phyloP scores from a whole-genome alignment of 2,329 filamentous ascomycete genomes.

The Fusarium musae region DNA sequence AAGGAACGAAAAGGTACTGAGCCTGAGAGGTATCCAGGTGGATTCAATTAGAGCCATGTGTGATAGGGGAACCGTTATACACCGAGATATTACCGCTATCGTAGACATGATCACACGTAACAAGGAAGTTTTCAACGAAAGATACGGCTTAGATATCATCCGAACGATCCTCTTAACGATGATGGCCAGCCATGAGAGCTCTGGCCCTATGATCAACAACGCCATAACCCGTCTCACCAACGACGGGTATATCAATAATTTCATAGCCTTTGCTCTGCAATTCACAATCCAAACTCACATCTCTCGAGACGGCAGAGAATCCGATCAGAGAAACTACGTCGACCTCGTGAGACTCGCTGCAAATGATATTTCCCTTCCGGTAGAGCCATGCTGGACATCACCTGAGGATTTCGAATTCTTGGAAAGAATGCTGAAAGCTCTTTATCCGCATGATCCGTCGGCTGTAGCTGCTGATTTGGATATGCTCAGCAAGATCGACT shows the following conservation, averaged over 20 bases:
- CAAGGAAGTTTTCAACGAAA: accelerated
- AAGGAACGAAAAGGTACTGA: accelerated
- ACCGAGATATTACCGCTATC: background rate
- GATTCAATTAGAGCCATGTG: background rate
- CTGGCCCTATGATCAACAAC: background rate
- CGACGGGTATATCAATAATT: background rate
- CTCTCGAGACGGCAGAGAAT: background rate
- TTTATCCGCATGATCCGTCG: accelerated
- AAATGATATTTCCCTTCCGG: accelerated
- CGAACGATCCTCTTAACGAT: background rate
- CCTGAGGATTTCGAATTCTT: accelerated
- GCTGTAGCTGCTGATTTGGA: background rate
- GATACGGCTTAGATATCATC: background rate
- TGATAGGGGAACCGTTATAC: accelerated
- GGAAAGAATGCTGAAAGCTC: background rate
- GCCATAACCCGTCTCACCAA: background rate
- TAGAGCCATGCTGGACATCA: background rate
- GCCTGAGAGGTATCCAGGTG: background rate
- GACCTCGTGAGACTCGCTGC: background rate
- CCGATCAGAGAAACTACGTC: accelerated
- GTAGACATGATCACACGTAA: background rate
- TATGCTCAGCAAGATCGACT: background rate
- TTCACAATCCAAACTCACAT: accelerated
- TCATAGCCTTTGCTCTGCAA: accelerated
- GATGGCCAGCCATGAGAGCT: background rate